Percentiles rank a stretch among this genome's conserved stretches.
phyloP scores from a whole-genome alignment of 73 alveolate genomes.

The Tetrahymena malaccensis region DNA sequence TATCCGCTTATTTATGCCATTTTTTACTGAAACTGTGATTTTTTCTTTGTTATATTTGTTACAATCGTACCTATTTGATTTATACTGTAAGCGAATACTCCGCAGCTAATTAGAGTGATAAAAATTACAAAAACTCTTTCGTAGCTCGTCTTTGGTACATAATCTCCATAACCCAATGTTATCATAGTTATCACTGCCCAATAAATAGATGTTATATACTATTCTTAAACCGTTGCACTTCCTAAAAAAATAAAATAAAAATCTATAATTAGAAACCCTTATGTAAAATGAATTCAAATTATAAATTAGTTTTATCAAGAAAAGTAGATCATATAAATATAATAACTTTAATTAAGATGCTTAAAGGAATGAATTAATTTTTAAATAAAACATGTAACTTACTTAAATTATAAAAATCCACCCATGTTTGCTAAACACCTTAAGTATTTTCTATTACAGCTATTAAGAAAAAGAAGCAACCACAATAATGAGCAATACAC shows the following conservation, averaged over 20 bases:
- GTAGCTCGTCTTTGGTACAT: slow-evolving; percentile 36
- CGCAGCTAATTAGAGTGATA: slow-evolving; percentile 46
- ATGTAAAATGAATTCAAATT: too few relatives aligned
- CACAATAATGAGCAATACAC: not conserved
- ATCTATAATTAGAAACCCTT: too few relatives aligned
- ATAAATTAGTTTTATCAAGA: too few relatives aligned
- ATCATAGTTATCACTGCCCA: slow-evolving; percentile 73
- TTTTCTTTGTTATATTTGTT: not conserved
- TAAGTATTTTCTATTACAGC: not conserved
- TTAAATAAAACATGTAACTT: not conserved
- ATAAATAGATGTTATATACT: slow-evolving; percentile 57
- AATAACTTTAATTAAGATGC: not conserved
- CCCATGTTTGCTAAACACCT: not conserved
- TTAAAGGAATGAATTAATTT: not conserved
- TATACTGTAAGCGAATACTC: slow-evolving; percentile 52
- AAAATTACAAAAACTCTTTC: slow-evolving; percentile 59
- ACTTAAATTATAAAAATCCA: not conserved
- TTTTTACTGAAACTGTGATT: not conserved
- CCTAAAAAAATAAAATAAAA: not conserved
- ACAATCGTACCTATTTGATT: slow-evolving; percentile 42
- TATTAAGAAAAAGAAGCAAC: not conserved
- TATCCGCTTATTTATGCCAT: not conserved
- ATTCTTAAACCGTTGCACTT: not conserved
- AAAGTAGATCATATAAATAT: too few relatives aligned
- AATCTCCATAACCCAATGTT: slow-evolving; percentile 77